Evolutionary conservation across 1,139 yeast genomes (phyloP).

Genomic region (Yamadazyma conglobata): DNA sequence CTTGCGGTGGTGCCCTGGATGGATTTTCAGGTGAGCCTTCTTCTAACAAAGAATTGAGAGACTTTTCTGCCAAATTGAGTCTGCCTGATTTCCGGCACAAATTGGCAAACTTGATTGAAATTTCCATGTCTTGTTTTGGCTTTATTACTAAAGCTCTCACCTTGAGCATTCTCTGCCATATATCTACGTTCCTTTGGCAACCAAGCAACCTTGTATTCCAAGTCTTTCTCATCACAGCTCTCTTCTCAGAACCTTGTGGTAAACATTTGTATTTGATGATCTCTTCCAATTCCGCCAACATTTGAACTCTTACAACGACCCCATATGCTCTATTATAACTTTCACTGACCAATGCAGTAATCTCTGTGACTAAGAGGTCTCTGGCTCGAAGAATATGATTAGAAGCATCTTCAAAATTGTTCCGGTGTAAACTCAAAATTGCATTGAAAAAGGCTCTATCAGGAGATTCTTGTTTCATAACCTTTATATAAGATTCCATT

Average conservation of each 20-base stretch:
- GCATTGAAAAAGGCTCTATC: constrained; percentile 95
- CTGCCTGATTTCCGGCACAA: constrained; percentile 93
- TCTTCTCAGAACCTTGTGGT: constrained; percentile 77
- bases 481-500: constrained; percentile 87
- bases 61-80: constrained; percentile 87
- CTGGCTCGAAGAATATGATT: constrained; percentile 79
- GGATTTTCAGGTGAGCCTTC: constrained; percentile 58
- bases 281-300: constrained; percentile 95
- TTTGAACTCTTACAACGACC: constrained; percentile 93
- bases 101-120: constrained; percentile 98
- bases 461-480: constrained; percentile 89
- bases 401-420: constrained; percentile 80
- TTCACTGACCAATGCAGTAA: constrained; percentile 92
- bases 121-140: constrained; percentile 95
- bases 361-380: constrained; percentile 85
- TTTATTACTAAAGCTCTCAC: constrained; percentile 90
- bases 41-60: constrained; percentile 72
- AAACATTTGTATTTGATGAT: constrained; percentile 83
- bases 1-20: constrained; percentile 89
- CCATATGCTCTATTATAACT: constrained; percentile 96
- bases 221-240: constrained; percentile 77
- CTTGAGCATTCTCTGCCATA: constrained; percentile 95
- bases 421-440: constrained; percentile 77
- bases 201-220: constrained; percentile 94
- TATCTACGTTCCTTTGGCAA: constrained; percentile 94